These are phyloP conservation scores for Anthostomella pinea DNA, from an alignment of 2,329 filamentous ascomycete species.

Conservation along the genomic window DNA sequence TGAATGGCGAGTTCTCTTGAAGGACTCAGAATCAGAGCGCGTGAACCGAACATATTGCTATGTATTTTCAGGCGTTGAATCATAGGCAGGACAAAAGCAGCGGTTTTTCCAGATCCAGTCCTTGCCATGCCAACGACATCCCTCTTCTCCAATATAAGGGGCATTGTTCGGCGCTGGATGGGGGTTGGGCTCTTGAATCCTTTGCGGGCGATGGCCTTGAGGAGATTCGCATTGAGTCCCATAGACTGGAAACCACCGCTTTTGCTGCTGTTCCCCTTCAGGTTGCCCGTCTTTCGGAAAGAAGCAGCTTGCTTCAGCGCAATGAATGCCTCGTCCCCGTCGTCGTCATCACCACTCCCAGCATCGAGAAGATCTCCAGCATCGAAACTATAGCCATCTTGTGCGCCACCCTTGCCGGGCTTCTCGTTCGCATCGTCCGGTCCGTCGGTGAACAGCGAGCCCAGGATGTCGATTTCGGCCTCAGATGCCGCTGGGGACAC, in stretches of 20 bases:
- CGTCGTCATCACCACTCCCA: constrained; percentile 51
- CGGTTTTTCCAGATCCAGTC: constrained; percentile 98
- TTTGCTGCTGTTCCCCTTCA: constrained; percentile 89
- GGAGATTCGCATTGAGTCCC: constrained; percentile 77
- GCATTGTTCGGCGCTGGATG: constrained; percentile 96
- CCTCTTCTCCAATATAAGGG: constrained; percentile 80
- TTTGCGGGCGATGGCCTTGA: constrained; percentile 90
- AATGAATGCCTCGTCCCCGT: constrained; percentile 85
- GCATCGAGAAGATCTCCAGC: constrained; percentile 60
- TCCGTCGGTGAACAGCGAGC: constrained; percentile 66
- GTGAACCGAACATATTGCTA: constrained; percentile 79
- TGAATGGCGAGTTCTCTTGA: constrained; percentile 93
- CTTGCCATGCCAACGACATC: constrained; percentile 99
- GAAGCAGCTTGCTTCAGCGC: constrained; percentile 81
- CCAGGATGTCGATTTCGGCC: constrained; percentile 86
- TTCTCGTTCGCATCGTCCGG: constrained; percentile 47
- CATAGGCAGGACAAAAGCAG: constrained; percentile 97
- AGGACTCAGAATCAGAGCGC: constrained; percentile 85
- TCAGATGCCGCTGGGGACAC: constrained; percentile 83
- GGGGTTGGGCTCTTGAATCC: constrained; percentile 95
- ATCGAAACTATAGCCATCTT: constrained; percentile 50
- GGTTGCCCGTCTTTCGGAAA: constrained; percentile 78
- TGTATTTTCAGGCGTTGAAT: constrained; percentile 89
- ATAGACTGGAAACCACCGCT: constrained; percentile 96
- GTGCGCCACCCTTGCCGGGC: constrained; percentile 33